Conservation (phyloP, 2,329 filamentous ascomycete species). For the Alternaria triticina region DNA sequence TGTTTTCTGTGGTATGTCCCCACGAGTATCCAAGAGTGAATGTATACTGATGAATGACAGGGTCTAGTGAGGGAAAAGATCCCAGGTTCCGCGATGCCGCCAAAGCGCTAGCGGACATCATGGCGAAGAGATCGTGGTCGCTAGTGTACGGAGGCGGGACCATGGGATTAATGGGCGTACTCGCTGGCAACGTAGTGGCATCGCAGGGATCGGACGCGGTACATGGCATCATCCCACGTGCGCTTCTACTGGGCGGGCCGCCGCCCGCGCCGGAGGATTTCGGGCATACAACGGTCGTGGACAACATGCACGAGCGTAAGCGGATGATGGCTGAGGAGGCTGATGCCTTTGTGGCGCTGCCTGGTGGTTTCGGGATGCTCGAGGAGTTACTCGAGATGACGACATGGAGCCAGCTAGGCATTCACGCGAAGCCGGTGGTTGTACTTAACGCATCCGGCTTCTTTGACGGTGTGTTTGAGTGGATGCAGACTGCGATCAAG, state of each 20-base stretch:
- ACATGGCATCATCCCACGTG: not conserved
- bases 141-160: slow-evolving; percentile 8
- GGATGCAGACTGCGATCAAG: slow-evolving; percentile 1
- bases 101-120: not conserved
- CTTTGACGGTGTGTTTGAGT: slow-evolving; percentile 1
- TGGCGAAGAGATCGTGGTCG: not conserved
- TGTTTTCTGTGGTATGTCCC: not conserved
- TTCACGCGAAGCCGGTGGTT: not conserved
- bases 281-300: not conserved
- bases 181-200: not conserved
- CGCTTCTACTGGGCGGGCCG: not conserved
- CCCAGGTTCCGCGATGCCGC: not conserved
- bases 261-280: not conserved
- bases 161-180: not conserved
- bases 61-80: not conserved
- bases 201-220: not conserved
- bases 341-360: not conserved
- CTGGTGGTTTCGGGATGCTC: slow-evolving; percentile 5
- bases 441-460: slow-evolving; percentile 1
- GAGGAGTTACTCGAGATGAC: slow-evolving; percentile 5
- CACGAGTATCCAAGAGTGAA: not conserved
- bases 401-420: slow-evolving; percentile 5
- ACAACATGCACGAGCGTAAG: slow-evolving; percentile 2
- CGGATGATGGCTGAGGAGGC: not conserved
- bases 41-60: not conserved